phyloP scores from a whole-genome alignment of 768 basidiomycete species.

The Rhodocollybia butyracea region DNA sequence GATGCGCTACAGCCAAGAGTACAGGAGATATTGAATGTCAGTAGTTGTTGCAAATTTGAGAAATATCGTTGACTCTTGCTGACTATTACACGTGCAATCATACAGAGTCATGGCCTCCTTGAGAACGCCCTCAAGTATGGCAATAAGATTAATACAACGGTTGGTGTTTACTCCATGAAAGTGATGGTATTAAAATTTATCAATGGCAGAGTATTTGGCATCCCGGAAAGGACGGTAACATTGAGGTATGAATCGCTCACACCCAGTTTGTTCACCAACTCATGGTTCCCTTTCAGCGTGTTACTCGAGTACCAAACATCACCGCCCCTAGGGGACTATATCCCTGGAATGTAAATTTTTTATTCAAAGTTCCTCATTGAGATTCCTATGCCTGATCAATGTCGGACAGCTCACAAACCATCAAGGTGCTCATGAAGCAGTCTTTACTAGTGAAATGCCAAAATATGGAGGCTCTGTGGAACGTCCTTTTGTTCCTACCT shows the following conservation, averaged over 20 bases:
- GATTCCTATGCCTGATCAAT: not conserved
- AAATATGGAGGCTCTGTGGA: not conserved
- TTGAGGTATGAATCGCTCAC: too few species aligned
- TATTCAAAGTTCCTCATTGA: too few species aligned
- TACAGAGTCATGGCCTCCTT: not conserved
- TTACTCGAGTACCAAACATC: too few species aligned
- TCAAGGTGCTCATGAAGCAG: not conserved
- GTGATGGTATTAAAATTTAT: too few species aligned
- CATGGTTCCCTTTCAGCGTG: too few species aligned
- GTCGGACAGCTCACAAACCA: not conserved
- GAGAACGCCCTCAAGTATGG: not conserved
- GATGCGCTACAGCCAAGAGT: not conserved
- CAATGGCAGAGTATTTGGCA: too few species aligned
- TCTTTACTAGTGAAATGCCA: not conserved
- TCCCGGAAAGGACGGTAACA: too few species aligned
- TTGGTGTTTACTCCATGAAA: not conserved
- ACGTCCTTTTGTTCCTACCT: not conserved
- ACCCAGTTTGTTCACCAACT: too few species aligned
- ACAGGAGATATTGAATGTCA: not conserved
- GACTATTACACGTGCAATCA: not conserved
- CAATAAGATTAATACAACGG: not conserved
- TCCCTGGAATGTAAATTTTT: too few species aligned
- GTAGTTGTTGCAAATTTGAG: too few species aligned
- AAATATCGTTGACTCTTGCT: not conserved
- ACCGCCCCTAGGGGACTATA: too few species aligned